Base-by-base conservation (phyloP, 257 asterid species). In the Solanum lycopersicoides region DNA sequence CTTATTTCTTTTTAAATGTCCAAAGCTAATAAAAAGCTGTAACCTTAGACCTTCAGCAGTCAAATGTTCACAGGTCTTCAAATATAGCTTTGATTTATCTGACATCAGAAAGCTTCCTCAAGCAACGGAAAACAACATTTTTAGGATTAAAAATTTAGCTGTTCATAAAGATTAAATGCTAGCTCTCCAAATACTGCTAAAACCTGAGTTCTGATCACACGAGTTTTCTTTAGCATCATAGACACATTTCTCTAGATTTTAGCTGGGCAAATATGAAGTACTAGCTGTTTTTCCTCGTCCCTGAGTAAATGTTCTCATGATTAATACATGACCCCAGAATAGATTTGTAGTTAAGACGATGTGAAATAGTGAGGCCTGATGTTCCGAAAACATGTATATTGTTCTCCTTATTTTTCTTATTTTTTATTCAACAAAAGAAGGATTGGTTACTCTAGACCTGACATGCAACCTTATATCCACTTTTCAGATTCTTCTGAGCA, bases 401-500 rank as follows among this genome's bases (percentile, higher is more conserved):
- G 15, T 47, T 45, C 42, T 15, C 68, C 18, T 45, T 79, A 25
- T 79, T 79, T 37, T 37, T 37, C 53, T 74, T 74, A n/a, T 32
- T 69, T 13, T 69, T 69, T 8, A 14, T 32, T 15, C 11, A 68
- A 69, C 66, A 32, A 69, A 69, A 68, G 75, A 68, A 69, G 76
- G 76, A 69, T 69, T 15, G 42, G 76, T 69, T 39, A 76, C 37
- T 82, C 41, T 82, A 82, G 45, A 32, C 71, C 1, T 82, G 37
- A 82, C 47, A 18, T 53, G 85, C 71, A 82, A 82, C 85, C 71
- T 82, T 20, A 11, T 11, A 30, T 50, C 32, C 32, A 82, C 32
- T 50, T 82, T 89, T 73, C 98, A 97, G 99, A 97, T 95, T 97
- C 99, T 4, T 96, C 98, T 1, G 91, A 93, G 65, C 92, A 90